Evolutionary conservation across 2,329 filamentous ascomycete genomes (phyloP).

Genomic region (Davidsoniella neocaledoniae): DNA sequence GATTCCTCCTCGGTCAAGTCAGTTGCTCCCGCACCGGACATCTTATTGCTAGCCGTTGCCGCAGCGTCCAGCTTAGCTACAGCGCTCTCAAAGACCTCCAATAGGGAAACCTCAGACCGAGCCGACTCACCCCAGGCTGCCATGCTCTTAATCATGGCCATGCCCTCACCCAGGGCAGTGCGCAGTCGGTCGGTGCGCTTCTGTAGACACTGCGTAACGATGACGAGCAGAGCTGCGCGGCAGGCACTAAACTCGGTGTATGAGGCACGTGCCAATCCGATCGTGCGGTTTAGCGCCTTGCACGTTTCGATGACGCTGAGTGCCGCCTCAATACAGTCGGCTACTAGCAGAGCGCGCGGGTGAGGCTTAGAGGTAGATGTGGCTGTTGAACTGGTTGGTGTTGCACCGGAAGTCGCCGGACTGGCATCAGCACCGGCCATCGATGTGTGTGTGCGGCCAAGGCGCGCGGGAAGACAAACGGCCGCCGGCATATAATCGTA

Average conservation of each 20-base stretch:
- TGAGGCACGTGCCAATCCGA: conserved; percentile 35
- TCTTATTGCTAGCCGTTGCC: conserved; percentile 16
- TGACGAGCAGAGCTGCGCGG: conserved; percentile 34
- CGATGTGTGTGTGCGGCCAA: conserved; percentile 7
- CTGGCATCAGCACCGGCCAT: background rate
- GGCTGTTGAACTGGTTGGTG: conserved; percentile 17
- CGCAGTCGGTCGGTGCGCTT: conserved; percentile 25
- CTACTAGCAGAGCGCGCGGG: conserved; percentile 24
- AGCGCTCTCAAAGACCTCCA: conserved; percentile 34
- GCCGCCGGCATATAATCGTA: conserved; percentile 36
- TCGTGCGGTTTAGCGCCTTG: conserved; percentile 30
- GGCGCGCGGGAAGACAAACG: conserved; percentile 29
- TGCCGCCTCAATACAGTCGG: conserved; percentile 35
- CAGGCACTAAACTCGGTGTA: conserved; percentile 41
- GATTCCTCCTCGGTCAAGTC: conserved; percentile 20
- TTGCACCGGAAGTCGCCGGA: conserved; percentile 7
- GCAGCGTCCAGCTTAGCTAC: conserved; percentile 28
- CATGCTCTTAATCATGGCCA: conserved; percentile 35
- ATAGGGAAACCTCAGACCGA: conserved; percentile 34
- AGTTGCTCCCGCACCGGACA: conserved; percentile 17
- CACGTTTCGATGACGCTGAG: conserved; percentile 33
- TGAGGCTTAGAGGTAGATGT: conserved; percentile 17
- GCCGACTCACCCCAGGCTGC: conserved; percentile 34
- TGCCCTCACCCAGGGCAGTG: conserved; percentile 29
- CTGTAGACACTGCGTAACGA: conserved; percentile 24